Evolutionary conservation across 768 basidiomycete genomes (phyloP).

Genomic region (Lentinus tigrinus): DNA sequence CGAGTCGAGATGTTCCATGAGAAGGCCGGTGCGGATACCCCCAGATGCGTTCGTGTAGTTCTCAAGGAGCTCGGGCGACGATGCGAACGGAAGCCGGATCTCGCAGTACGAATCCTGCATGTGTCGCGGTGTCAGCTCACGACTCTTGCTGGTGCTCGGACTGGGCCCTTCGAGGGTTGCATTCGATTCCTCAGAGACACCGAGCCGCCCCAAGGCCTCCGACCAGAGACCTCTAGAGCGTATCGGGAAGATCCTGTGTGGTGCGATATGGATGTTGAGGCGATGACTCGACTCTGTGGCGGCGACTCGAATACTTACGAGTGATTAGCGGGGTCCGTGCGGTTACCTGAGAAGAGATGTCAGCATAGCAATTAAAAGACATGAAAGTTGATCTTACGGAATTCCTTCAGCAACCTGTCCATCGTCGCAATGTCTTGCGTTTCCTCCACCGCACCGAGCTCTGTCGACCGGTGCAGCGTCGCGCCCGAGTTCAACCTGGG

Average conservation of each 20-base stretch:
- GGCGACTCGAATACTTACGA: constrained; percentile 6
- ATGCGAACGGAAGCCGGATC: constrained; percentile 61
- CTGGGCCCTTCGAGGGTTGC: constrained; percentile 17
- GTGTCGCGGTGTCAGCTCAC: constrained; percentile 39
- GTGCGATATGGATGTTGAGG: not conserved
- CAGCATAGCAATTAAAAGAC: constrained; percentile 20
- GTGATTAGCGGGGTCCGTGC: constrained; percentile 17
- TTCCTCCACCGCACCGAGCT: constrained; percentile 40
- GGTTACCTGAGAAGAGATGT: constrained; percentile 5
- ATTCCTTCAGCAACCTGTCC: constrained; percentile 52
- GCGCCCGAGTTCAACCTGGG: constrained; percentile 8
- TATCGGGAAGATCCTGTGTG: constrained; percentile 54
- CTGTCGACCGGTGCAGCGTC: constrained; percentile 18
- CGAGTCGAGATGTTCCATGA: constrained; percentile 82
- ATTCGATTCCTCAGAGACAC: constrained; percentile 19
- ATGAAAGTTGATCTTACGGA: constrained; percentile 46
- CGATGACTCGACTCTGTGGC: not conserved
- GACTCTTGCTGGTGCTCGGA: constrained; percentile 11
- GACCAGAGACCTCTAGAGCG: constrained; percentile 57
- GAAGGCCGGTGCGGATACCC: constrained; percentile 67
- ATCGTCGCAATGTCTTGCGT: constrained; percentile 58
- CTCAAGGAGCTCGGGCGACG: constrained; percentile 57
- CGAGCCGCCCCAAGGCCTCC: constrained; percentile 39
- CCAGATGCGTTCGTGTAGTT: constrained; percentile 71
- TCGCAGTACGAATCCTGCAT: constrained; percentile 78